Conservation (phyloP, 176 grass and related monocot species). For the Aechmea fasciata region DNA sequence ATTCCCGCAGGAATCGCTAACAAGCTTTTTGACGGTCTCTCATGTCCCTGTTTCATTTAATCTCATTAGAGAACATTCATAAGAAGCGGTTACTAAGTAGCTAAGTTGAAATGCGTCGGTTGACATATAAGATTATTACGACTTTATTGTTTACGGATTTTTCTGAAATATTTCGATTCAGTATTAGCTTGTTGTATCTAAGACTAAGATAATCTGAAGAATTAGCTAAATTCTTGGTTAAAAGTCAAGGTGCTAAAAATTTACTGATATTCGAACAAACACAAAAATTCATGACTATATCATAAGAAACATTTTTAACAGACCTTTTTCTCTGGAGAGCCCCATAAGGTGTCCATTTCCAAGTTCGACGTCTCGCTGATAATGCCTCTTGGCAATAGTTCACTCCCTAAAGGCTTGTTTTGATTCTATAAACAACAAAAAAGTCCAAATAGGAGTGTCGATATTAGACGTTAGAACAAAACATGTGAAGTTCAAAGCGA, state of each 20-base stretch:
- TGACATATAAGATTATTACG: too few relatives aligned
- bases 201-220: too few relatives aligned
- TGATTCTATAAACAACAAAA: slow-evolving; percentile 27
- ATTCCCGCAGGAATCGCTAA: slow-evolving; percentile 74
- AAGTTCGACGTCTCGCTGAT: slow-evolving; percentile 59
- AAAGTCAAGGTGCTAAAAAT: too few relatives aligned
- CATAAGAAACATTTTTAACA: background rate
- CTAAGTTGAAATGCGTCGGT: too few relatives aligned
- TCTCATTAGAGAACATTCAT: background rate
- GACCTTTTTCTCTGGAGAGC: slow-evolving; percentile 33
- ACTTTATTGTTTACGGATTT: too few relatives aligned
- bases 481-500: background rate
- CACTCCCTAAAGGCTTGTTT: slow-evolving; percentile 47
- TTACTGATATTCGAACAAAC: too few relatives aligned
- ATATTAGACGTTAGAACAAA: background rate
- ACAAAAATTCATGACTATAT: background rate
- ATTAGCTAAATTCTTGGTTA: too few relatives aligned
- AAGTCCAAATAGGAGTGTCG: background rate
- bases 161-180: too few relatives aligned
- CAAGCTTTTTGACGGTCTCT: slow-evolving; percentile 43
- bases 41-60: slow-evolving; percentile 3
- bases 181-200: too few relatives aligned
- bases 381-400: slow-evolving; percentile 73
- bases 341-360: slow-evolving; percentile 50
- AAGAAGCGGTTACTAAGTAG: too few relatives aligned